Conservation (phyloP, 805 yeast species). For the Suhomyces vadensis region DNA sequence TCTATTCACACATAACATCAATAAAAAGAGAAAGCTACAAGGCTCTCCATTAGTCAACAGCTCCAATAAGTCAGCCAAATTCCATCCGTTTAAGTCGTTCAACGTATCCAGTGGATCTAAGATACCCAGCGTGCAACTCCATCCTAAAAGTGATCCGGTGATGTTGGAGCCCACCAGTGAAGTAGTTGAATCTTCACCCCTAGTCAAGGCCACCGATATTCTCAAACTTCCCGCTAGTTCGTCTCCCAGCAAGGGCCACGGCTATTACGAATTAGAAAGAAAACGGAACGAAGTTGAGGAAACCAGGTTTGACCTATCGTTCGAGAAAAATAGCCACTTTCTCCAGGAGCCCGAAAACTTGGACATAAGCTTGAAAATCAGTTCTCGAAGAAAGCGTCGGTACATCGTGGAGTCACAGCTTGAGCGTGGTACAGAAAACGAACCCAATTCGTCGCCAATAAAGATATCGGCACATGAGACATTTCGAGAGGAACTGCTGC, state of each 20-base stretch:
- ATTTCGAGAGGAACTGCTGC: constrained; percentile 13
- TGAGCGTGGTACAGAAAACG: constrained; percentile 1
- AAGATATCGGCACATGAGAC: not conserved
- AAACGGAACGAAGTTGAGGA: not conserved
- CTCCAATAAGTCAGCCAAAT: constrained; percentile 1
- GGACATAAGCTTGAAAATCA: not conserved
- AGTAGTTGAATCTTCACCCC: constrained; percentile 26
- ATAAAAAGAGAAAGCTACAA: constrained; percentile 12
- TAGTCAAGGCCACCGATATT: constrained; percentile 16
- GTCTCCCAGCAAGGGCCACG: constrained; percentile 9
- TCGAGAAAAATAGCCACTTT: not conserved
- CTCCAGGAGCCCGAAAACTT: too few relatives aligned
- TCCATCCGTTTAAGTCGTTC: constrained; percentile 1
- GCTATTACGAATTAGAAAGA: constrained; percentile 2
- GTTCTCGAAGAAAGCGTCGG: not conserved
- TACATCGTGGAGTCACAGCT: constrained; percentile 19
- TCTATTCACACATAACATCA: constrained; percentile 23
- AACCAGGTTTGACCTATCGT: not conserved
- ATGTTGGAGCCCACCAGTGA: constrained; percentile 17
- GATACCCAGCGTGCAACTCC: not conserved
- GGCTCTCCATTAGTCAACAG: not conserved
- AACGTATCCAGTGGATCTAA: constrained; percentile 3
- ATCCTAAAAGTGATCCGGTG: constrained; percentile 8
- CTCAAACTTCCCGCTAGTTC: constrained; percentile 5
- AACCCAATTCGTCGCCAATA: not conserved